Base-by-base conservation (phyloP, 2,329 filamentous ascomycete genomes). In the Dactylellina cionopaga region DNA sequence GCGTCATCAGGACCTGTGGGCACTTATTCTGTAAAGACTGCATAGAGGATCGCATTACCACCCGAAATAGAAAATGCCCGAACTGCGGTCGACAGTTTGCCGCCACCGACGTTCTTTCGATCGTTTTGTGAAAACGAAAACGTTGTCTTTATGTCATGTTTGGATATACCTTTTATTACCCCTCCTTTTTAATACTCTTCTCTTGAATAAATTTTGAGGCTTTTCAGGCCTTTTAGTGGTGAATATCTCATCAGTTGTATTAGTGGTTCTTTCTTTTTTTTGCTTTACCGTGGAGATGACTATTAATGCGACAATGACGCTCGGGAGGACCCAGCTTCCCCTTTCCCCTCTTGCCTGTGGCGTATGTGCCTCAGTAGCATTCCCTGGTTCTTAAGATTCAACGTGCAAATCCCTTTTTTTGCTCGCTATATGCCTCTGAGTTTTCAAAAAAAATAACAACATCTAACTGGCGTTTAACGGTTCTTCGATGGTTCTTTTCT, bases 1-100 rank as follows among this genome's bases (percentile, higher is more conserved):
- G 93, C 0, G 90, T 90, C 7, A 86, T 99, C 80, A 96, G 95
- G 82, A 92, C 91, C 0, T 99, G 95, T 80, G 95, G 95, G 1
- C 95, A 99, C 80, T 87, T 96, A 51, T 96, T 98, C 81, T 99
- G 95, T 85, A 89, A 89, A 78, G 86, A 88, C 49, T 99, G 95
- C 79, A 90, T 98, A 22, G 92, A 96, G 75, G 90, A 96, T 78
- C 89, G 95, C 65, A 88, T 97, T 74, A 88, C 88, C 46, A 96
- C 95, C 78, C 90, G 95, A 33, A 93, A 94, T 82, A 87, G 95
- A 76, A 98, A 98, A 81, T 99, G 95, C 78, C 95, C 95, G 1
- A 94, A 92, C 77, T 99, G 96, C 84, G 92, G 90, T 77, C 91
- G 90, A 81, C 88, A 92, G 2, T 99, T 99, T 79, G 94, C 96